phyloP scores from a whole-genome alignment of 2,329 filamentous ascomycete species.

The Penicillium carneum region DNA sequence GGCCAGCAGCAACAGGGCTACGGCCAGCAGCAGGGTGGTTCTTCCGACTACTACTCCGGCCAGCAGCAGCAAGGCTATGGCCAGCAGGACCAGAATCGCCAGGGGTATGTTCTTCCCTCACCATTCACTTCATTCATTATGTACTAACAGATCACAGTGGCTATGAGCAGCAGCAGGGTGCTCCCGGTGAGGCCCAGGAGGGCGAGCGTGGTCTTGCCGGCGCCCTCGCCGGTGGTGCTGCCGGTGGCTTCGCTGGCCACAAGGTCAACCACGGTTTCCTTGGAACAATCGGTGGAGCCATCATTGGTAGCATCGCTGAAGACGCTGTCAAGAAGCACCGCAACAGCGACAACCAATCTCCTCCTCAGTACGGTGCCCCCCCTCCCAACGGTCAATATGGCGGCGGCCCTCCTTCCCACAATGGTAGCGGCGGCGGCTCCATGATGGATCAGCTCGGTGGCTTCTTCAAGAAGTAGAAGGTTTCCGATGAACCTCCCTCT shows the following conservation, averaged over 20 bases:
- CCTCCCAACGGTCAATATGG: conserved; percentile 32
- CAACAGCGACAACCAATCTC: conserved; percentile 47
- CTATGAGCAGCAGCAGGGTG: conserved; percentile 39
- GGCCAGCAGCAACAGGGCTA: conserved; percentile 34
- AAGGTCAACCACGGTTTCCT: conserved; percentile 59
- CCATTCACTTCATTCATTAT: neutral
- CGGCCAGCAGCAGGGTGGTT: conserved; percentile 27
- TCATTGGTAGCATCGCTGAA: conserved; percentile 56
- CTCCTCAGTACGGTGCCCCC: conserved; percentile 24
- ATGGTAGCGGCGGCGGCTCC: conserved; percentile 27
- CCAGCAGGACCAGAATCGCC: conserved; percentile 40
- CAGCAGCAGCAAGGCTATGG: conserved; percentile 26
- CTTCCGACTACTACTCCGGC: conserved; percentile 26
- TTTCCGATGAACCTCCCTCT: conserved; percentile 10
- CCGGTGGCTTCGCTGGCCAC: conserved; percentile 57
- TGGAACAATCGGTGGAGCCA: conserved; percentile 57
- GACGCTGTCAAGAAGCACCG: conserved; percentile 55
- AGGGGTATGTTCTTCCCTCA: conserved; percentile 35
- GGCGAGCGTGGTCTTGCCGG: conserved; percentile 58
- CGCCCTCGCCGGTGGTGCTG: conserved; percentile 56
- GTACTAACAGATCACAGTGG: conserved; percentile 32
- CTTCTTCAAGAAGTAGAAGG: conserved; percentile 50
- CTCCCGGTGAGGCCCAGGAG: conserved; percentile 51
- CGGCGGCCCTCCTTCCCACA: conserved; percentile 35
- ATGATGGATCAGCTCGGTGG: conserved; percentile 47